Percentiles rank a stretch among this genome's conserved stretches.
phyloP scores from a whole-genome alignment of 1,139 yeast genomes.

The Taphrina confusa region DNA sequence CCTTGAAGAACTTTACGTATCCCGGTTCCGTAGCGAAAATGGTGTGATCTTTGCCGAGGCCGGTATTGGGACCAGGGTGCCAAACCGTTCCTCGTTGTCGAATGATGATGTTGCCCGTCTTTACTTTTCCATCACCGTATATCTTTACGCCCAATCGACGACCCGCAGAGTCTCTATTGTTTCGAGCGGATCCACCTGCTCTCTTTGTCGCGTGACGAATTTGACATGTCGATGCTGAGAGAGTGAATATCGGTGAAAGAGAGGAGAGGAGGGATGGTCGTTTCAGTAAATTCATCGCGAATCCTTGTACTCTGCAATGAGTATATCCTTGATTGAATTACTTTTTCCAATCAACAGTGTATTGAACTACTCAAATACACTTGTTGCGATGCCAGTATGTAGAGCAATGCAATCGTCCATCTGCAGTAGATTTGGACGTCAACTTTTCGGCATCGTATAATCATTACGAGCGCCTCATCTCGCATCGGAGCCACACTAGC shows the following conservation, averaged over 20 bases:
- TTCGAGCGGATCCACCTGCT: conserved; percentile 91
- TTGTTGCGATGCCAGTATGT: too few species aligned
- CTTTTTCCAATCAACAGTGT: too few species aligned
- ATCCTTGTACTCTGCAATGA: too few species aligned
- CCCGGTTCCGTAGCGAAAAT: conserved; percentile 91
- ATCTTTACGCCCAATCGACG: conserved; percentile 89
- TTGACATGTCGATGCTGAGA: background rate
- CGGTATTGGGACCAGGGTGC: conserved; percentile 91
- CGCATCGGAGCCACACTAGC: too few species aligned
- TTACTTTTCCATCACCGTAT: conserved; percentile 58
- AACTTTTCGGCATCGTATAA: too few species aligned
- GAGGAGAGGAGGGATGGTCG: conserved; percentile 1
- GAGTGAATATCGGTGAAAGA: background rate
- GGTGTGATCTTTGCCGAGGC: conserved; percentile 92
- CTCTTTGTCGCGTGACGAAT: conserved; percentile 90
- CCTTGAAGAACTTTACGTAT: conserved; percentile 81
- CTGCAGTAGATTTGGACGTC: too few species aligned
- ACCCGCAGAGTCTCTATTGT: conserved; percentile 94
- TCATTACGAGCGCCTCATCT: too few species aligned
- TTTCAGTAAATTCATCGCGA: background rate
- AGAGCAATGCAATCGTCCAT: too few species aligned
- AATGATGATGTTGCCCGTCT: conserved; percentile 77
- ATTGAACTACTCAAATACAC: too few species aligned
- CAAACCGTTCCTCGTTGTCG: conserved; percentile 97
- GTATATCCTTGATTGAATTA: too few species aligned